Conservation (phyloP, 768 basidiomycete genomes). For the Naganishia vaughanmartiniae region DNA sequence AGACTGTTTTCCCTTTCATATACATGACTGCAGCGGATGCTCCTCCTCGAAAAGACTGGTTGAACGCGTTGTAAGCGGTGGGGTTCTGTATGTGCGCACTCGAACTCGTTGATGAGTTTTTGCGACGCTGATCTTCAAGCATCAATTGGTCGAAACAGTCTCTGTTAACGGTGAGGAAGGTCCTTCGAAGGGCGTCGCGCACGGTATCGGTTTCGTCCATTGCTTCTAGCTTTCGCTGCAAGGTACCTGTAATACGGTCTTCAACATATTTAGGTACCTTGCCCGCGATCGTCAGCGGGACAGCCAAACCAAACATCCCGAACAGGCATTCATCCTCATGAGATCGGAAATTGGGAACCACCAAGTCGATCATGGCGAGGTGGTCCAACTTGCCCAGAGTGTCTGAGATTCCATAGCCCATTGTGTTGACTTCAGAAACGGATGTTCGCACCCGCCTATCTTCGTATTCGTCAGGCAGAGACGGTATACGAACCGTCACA, state of each 20-base stretch:
- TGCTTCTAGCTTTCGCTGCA: slow-evolving; percentile 61
- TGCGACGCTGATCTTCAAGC: slow-evolving; percentile 56
- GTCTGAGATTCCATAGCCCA: slow-evolving; percentile 96
- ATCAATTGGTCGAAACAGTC: slow-evolving; percentile 66
- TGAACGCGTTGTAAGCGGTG: slow-evolving; percentile 19
- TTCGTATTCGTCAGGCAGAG: slow-evolving; percentile 62
- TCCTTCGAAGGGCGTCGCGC: slow-evolving; percentile 74
- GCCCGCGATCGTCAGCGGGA: slow-evolving; percentile 55
- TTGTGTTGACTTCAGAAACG: slow-evolving; percentile 76
- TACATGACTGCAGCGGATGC: slow-evolving; percentile 85
- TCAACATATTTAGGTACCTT: slow-evolving; percentile 77
- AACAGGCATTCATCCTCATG: slow-evolving; percentile 80
- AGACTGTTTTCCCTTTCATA: slow-evolving; percentile 71
- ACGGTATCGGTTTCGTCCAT: slow-evolving; percentile 61
- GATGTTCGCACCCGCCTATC: slow-evolving; percentile 91
- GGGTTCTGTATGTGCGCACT: neutral
- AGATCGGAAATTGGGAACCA: slow-evolving; percentile 77
- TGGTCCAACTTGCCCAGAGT: slow-evolving; percentile 73
- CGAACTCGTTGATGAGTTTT: slow-evolving; percentile 68
- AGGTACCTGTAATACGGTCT: slow-evolving; percentile 69
- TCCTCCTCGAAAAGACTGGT: slow-evolving; percentile 63
- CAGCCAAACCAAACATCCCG: slow-evolving; percentile 86
- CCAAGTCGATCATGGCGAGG: slow-evolving; percentile 87
- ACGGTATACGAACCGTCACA: slow-evolving; percentile 66
- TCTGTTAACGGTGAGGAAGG: slow-evolving; percentile 84